Percentiles rank a stretch among this genome's conserved stretches.
Evolutionary conservation across 345 rosid species (phyloP).

Genomic region (Kernera saxatilis): DNA sequence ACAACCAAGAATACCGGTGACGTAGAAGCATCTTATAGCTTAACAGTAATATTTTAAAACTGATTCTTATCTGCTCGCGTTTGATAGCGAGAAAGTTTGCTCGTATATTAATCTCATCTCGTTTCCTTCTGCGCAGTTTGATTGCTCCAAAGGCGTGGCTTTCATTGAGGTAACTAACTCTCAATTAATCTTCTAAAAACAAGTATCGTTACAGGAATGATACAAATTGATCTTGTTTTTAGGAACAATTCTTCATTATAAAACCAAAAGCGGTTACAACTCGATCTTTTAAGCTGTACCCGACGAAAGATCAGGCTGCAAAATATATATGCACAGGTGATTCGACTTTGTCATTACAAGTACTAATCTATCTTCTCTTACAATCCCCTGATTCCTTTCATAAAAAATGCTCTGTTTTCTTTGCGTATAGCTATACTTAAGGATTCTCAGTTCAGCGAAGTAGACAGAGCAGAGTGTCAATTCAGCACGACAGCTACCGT

Average conservation of each 20-base stretch:
- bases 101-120: not conserved
- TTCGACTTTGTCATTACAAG: not conserved
- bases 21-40: conserved; percentile 90
- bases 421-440: conserved; percentile 65
- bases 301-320: conserved; percentile 82
- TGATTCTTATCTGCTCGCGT: not conserved
- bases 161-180: conserved; percentile 56
- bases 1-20: conserved; percentile 69
- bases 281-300: conserved; percentile 70
- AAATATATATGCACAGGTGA: conserved; percentile 66
- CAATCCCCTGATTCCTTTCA: not conserved
- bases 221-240: conserved; percentile 18
- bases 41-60: conserved; percentile 46
- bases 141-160: conserved; percentile 74
- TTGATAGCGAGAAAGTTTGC: not conserved
- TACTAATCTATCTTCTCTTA: not conserved
- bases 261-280: conserved; percentile 57
- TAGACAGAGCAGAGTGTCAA: conserved; percentile 87
- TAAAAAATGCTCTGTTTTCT: conserved; percentile 6
- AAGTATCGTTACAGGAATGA: conserved; percentile 5
- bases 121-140: conserved; percentile 48
- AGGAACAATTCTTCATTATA: conserved; percentile 93
- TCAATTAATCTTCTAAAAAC: not conserved
- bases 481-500: conserved; percentile 79
- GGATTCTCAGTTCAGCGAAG: conserved; percentile 80